These are phyloP conservation scores for Nannochloropsis salina DNA, from an alignment of 108 stramenopile species.

Conservation along the genomic window DNA sequence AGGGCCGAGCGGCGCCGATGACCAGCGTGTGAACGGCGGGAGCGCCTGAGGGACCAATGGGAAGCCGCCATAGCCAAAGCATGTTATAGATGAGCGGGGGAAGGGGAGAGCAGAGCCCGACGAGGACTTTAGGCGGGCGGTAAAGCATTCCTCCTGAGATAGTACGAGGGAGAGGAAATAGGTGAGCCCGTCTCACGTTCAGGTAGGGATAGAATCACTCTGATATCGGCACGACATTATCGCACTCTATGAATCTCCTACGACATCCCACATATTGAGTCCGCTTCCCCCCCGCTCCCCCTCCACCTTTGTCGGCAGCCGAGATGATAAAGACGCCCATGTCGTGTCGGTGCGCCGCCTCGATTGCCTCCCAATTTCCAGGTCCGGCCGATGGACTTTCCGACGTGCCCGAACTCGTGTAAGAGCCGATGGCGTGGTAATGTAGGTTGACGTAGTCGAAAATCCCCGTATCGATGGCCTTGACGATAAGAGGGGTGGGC, in stretches of 20 bases:
- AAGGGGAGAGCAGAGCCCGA: conserved; percentile 32
- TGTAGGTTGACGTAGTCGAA: conserved; percentile 77
- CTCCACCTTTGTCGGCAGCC: conserved; percentile 73
- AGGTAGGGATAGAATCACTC: too few species aligned
- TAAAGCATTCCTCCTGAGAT: neutral
- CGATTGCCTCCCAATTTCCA: conserved; percentile 64
- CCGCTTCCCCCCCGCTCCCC: too few species aligned
- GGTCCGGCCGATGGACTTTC: conserved; percentile 50
- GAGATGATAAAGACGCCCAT: conserved; percentile 83
- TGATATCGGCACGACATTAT: too few species aligned
- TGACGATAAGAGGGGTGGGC: conserved; percentile 61
- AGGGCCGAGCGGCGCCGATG: conserved; percentile 64
- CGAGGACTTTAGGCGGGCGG: neutral
- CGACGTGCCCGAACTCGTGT: conserved; percentile 67
- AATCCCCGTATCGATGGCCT: conserved; percentile 64
- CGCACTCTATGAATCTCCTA: too few species aligned
- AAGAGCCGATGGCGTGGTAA: conserved; percentile 72
- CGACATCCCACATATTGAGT: too few species aligned
- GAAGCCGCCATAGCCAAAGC: conserved; percentile 50
- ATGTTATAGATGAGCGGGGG: conserved; percentile 64
- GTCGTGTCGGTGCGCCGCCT: conserved; percentile 61
- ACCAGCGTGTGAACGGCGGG: conserved; percentile 41
- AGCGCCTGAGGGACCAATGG: neutral
- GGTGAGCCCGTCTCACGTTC: too few species aligned
- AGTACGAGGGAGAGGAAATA: too few species aligned